Percentiles rank a stretch among this genome's conserved stretches.
These are phyloP conservation scores for Nannochloropsis gaditana DNA, from an alignment of 108 stramenopile genomes.

Conservation along the genomic window DNA sequence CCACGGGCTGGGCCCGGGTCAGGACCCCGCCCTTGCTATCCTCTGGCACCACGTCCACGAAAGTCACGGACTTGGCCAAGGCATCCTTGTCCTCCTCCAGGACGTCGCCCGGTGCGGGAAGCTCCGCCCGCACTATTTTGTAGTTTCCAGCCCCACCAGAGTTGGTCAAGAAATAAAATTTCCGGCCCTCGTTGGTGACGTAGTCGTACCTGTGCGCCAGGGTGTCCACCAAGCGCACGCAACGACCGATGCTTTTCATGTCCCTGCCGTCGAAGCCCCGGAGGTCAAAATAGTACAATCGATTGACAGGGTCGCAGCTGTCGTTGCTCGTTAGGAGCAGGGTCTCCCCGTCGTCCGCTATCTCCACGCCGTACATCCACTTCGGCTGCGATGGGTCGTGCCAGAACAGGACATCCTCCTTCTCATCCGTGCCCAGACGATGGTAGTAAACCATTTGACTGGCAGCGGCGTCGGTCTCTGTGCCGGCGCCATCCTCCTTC, in stretches of 20 bases:
- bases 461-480: constrained; percentile 32
- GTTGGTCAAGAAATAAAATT: constrained; percentile 51
- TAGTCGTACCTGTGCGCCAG: constrained; percentile 44
- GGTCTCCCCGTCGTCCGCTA: constrained; percentile 31
- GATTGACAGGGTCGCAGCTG: constrained; percentile 54
- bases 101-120: constrained; percentile 30
- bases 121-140: constrained; percentile 27
- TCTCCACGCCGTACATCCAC: constrained; percentile 34
- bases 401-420: constrained; percentile 32
- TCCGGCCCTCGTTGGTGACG: constrained; percentile 50
- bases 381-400: constrained; percentile 30
- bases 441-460: constrained; percentile 31
- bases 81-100: constrained; percentile 35
- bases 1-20: constrained; percentile 25
- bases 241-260: constrained; percentile 30
- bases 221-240: constrained; percentile 50
- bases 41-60: constrained; percentile 18
- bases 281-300: constrained; percentile 50
- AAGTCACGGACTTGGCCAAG: neutral
- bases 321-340: constrained; percentile 36
- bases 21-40: constrained; percentile 31
- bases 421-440: constrained; percentile 25
- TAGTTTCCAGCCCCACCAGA: neutral
- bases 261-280: constrained; percentile 26
- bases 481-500: constrained; percentile 32